Evolutionary conservation across 75 land plant genomes (phyloP).

Genomic region (Sequoiadendron giganteum): DNA sequence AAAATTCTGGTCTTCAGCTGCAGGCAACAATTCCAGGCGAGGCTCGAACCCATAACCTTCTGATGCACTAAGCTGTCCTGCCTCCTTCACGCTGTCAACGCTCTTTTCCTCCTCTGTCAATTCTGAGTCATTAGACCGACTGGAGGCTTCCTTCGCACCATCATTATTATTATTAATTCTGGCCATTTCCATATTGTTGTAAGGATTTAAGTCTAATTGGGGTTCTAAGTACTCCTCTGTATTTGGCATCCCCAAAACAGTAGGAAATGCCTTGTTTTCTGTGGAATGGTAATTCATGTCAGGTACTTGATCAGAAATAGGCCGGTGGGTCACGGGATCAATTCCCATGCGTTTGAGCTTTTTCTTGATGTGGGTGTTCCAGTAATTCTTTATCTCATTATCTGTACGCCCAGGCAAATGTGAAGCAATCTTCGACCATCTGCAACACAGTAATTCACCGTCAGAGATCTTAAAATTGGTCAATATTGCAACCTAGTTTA

Average conservation of each 20-base stretch:
- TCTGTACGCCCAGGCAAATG: conserved; percentile 12
- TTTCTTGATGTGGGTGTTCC: conserved; percentile 17
- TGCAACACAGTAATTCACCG: neutral
- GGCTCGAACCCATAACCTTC: neutral
- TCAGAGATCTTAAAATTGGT: neutral
- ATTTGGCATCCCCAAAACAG: neutral
- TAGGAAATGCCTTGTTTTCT: neutral
- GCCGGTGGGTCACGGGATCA: conserved; percentile 9
- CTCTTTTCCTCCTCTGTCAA: neutral
- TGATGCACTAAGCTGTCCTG: neutral
- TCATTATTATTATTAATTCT: neutral
- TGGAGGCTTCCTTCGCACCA: neutral
- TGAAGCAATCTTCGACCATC: conserved; percentile 14
- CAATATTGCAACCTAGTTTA: neutral
- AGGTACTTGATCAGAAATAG: neutral
- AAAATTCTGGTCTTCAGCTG: neutral
- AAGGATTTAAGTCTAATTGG: neutral
- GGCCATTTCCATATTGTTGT: neutral
- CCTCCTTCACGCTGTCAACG: neutral
- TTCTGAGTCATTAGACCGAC: neutral
- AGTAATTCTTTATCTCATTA: conserved; percentile 15
- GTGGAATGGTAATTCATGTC: neutral
- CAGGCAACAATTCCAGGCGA: neutral
- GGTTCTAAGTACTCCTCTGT: neutral
- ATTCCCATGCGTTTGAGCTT: conserved; percentile 15